Conservation (phyloP, 1,284 basidiomycete species). For the Caloboletus firmus region DNA sequence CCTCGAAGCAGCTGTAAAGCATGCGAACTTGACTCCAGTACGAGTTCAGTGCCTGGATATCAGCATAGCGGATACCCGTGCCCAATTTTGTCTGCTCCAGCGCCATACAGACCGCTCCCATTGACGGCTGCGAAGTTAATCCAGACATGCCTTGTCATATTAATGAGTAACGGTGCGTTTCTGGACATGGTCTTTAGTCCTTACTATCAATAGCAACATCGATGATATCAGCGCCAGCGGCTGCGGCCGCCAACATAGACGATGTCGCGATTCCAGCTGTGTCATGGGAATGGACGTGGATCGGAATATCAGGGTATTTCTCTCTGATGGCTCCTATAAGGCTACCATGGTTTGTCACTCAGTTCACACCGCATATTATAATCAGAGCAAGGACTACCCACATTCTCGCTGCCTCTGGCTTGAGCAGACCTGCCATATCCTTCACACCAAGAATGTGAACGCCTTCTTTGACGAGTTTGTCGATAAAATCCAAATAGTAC, state of each 20-base stretch:
- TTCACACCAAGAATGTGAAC: constrained; percentile 99
- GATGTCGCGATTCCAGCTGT: constrained; percentile 98
- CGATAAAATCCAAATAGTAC: constrained; percentile 97
- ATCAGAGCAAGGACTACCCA: constrained; percentile 38
- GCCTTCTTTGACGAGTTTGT: constrained; percentile 91
- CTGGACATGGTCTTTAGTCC: constrained; percentile 28
- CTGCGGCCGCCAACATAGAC: constrained; percentile 94
- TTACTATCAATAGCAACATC: constrained; percentile 98
- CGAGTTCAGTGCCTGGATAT: constrained; percentile 95
- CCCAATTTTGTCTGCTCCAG: constrained; percentile 95
- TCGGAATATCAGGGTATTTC: constrained; percentile 96
- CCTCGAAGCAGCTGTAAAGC: constrained; percentile 97
- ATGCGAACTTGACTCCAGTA: constrained; percentile 99
- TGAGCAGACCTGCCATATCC: constrained; percentile 99
- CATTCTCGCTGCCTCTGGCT: constrained; percentile 91
- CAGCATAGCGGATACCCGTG: constrained; percentile 95
- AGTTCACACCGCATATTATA: not conserved
- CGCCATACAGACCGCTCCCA: constrained; percentile 94
- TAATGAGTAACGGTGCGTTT: constrained; percentile 8
- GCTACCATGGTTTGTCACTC: constrained; percentile 38
- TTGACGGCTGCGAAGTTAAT: constrained; percentile 96
- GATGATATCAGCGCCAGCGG: constrained; percentile 96
- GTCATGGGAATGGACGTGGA: constrained; percentile 99
- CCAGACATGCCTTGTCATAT: constrained; percentile 86
- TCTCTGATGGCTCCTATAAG: constrained; percentile 93